phyloP scores from a whole-genome alignment of 1,139 yeast species.

The Hanseniaspora sp. region DNA sequence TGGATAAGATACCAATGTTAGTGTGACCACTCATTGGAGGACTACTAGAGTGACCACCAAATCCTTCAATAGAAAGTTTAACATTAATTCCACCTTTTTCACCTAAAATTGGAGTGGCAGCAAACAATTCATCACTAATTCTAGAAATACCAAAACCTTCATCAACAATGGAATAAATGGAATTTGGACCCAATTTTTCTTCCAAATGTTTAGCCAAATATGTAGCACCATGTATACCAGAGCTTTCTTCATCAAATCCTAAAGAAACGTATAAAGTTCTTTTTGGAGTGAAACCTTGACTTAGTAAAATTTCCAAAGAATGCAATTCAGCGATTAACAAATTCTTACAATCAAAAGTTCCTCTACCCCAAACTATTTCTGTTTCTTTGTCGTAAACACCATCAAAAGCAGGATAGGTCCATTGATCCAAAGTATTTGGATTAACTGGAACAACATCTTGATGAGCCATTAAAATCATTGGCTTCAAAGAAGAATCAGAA shows the following conservation, averaged over 20 bases:
- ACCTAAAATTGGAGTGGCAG: slow-evolving; percentile 26
- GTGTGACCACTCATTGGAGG: slow-evolving; percentile 50
- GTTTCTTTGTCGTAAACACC: slow-evolving; percentile 51
- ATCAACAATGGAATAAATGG: slow-evolving; percentile 45
- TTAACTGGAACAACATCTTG: slow-evolving; percentile 78
- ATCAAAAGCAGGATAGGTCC: slow-evolving; percentile 59
- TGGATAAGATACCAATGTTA: slow-evolving; percentile 46
- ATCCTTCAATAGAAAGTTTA: slow-evolving; percentile 17
- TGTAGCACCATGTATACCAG: slow-evolving; percentile 45
- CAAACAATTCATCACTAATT: slow-evolving; percentile 23
- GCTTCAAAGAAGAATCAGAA: slow-evolving; percentile 42
- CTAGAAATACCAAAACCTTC: slow-evolving; percentile 39
- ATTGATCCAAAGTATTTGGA: slow-evolving; percentile 41
- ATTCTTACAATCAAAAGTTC: slow-evolving; percentile 53
- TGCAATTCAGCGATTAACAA: slow-evolving; percentile 44
- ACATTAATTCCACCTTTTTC: slow-evolving; percentile 24
- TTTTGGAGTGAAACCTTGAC: slow-evolving; percentile 36
- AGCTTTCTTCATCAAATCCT: slow-evolving; percentile 57
- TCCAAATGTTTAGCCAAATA: slow-evolving; percentile 33
- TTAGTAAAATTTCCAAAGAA: slow-evolving; percentile 38
- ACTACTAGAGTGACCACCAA: slow-evolving; percentile 21
- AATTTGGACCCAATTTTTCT: slow-evolving; percentile 40
- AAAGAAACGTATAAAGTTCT: slow-evolving; percentile 45
- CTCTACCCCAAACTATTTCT: slow-evolving; percentile 48
- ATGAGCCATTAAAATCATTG: slow-evolving; percentile 60